Evolutionary conservation across 352 stramenopile species (phyloP).

Genomic region (Hyaloperonospora arabidopsidis): DNA sequence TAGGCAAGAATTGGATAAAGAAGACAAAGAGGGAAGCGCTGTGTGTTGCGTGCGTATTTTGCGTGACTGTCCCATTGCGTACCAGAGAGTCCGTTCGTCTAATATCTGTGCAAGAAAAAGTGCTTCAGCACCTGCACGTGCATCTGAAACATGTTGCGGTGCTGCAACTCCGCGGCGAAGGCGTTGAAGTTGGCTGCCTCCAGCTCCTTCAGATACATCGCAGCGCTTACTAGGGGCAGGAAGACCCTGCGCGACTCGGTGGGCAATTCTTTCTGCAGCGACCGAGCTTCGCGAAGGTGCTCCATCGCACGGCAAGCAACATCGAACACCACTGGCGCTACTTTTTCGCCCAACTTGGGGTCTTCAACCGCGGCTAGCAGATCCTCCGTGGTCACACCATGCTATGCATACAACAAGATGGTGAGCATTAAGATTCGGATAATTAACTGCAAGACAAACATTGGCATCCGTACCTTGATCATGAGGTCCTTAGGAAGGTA

Average conservation of each 20-base stretch:
- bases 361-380: slow-evolving; percentile 56
- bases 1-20: slow-evolving; percentile 21
- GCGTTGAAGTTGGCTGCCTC: slow-evolving; percentile 77
- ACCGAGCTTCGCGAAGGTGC: slow-evolving; percentile 68
- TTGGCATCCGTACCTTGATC: slow-evolving; percentile 37
- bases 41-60: slow-evolving; percentile 20
- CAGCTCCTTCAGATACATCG: slow-evolving; percentile 56
- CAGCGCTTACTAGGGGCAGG: slow-evolving; percentile 56
- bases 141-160: slow-evolving; percentile 49
- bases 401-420: slow-evolving; percentile 27
- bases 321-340: slow-evolving; percentile 83
- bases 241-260: slow-evolving; percentile 49
- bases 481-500: slow-evolving; percentile 82
- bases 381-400: slow-evolving; percentile 46
- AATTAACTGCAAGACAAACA: slow-evolving; percentile 13
- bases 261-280: slow-evolving; percentile 47
- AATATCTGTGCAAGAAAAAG: slow-evolving; percentile 77
- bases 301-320: slow-evolving; percentile 78
- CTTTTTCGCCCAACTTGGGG: slow-evolving; percentile 47
- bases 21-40: slow-evolving; percentile 12
- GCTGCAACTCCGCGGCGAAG: slow-evolving; percentile 49
- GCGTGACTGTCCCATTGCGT: too few relatives aligned
- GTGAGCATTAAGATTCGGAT: slow-evolving; percentile 17
- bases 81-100: slow-evolving; percentile 21
- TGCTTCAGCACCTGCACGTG: slow-evolving; percentile 68